A percentile compares a stretch with the other conserved stretches of the same genome.
phyloP scores from a whole-genome alignment of 2,329 filamentous ascomycete species.

The Sclerotinia glacialis region DNA sequence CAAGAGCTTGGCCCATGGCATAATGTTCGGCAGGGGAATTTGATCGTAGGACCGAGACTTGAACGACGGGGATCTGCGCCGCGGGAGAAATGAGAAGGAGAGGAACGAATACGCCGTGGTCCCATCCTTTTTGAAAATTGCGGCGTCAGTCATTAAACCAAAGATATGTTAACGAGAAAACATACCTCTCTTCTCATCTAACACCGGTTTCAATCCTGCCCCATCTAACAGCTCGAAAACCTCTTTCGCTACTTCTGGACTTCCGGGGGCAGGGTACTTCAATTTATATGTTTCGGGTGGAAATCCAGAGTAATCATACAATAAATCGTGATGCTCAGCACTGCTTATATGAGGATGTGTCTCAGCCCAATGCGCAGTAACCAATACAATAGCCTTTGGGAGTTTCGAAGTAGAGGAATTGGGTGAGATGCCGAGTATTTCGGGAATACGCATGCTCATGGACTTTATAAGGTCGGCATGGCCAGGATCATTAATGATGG shows the following conservation, averaged over 20 bases:
- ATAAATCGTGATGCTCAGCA: constrained; percentile 46
- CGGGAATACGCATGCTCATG: constrained; percentile 52
- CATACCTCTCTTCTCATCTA: constrained; percentile 32
- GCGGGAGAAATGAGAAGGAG: constrained; percentile 32
- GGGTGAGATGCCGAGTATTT: constrained; percentile 54
- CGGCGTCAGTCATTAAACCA: background rate
- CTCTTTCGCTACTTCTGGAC: constrained; percentile 51
- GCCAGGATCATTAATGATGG: constrained; percentile 53
- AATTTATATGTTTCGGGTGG: constrained; percentile 54
- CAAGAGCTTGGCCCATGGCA: constrained; percentile 62
- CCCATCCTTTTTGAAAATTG: constrained; percentile 28
- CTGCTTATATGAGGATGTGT: constrained; percentile 55
- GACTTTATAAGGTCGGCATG: constrained; percentile 52
- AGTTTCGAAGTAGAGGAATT: constrained; percentile 40
- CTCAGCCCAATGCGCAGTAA: constrained; percentile 73
- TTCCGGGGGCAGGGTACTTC: constrained; percentile 56
- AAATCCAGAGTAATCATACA: constrained; percentile 61
- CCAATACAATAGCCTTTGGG: constrained; percentile 69
- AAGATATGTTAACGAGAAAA: background rate
- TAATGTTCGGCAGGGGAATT: constrained; percentile 66
- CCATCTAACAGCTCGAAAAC: constrained; percentile 47
- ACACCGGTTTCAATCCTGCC: constrained; percentile 42
- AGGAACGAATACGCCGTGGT: constrained; percentile 67
- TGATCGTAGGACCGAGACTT: constrained; percentile 60
- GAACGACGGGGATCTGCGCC: constrained; percentile 60